Evolutionary conservation across 1,139 yeast species (phyloP), one percentile per base, ranked within the genome.

Genomic region (Suhomyces yuchorum): DNA sequence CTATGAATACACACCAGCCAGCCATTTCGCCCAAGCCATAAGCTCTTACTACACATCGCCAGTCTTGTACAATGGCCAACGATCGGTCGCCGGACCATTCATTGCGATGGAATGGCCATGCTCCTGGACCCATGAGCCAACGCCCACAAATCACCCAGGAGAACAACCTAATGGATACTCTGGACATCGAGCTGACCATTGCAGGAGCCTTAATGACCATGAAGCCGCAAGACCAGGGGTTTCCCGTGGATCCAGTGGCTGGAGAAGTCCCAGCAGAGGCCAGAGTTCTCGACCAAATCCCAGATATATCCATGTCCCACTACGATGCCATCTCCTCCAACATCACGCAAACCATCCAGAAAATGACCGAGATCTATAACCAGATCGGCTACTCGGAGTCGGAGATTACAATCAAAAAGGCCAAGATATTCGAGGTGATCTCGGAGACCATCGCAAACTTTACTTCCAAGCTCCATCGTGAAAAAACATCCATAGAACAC

Each of bases 391-490:
- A 68, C 56, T 59, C 75, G 1, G 48, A 63, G 2, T 49, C 56
- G 3, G 78, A 76, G 48, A 68, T 71, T 9, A 47, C 68, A 3
- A 54, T 56, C 18, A 74, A 73, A 52, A 71, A 71, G 51, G 52
- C 69, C 8, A 74, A 75, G 48, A 73, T 75, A 32, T 75, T 74
- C 49, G 64, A 56, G 15, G 70, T 66, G 4, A 67, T 76, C n/a
- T 71, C 73, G 43, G 71, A 70, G 23, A 71, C 78, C 8, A 73
- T 75, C 15, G 44, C 59, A 11, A 65, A 66, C 39, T 73, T 73
- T 53, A 65, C 74, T 3, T 48, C 54, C 24, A 67, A 54, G 38
- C 58, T 75, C 18, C 65, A 63, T 37, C 60, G 78, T 50, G 79
- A 76, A 52, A 72, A 69, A 58, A 61, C 53, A 32, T 69, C 60